phyloP scores from a whole-genome alignment of 495 filamentous ascomycete species.

The Cercophora newfieldiana region DNA sequence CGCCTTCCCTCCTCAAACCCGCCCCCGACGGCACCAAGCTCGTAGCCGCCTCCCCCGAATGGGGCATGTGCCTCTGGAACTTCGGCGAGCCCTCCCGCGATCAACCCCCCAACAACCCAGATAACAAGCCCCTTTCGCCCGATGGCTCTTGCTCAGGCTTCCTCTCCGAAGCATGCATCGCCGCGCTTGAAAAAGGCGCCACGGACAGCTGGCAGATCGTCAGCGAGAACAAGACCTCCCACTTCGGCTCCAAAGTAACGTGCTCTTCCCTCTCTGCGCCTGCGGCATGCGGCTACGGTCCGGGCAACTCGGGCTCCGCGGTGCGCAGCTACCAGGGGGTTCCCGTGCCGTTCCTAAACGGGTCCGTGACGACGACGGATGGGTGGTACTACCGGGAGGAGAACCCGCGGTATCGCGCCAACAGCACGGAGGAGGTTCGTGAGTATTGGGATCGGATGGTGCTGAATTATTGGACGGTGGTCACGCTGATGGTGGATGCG shows the following conservation, averaged over 20 bases:
- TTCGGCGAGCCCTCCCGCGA: slow-evolving; percentile 2
- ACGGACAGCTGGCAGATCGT: not conserved
- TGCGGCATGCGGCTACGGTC: not conserved
- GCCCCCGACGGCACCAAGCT: slow-evolving; percentile 1
- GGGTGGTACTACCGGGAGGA: not conserved
- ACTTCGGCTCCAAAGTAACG: not conserved
- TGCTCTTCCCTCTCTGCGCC: not conserved
- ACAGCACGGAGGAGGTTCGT: slow-evolving; percentile 8
- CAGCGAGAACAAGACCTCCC: not conserved
- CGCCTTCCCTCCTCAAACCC: not conserved
- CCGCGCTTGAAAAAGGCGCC: not conserved
- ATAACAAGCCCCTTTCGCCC: slow-evolving; percentile 8
- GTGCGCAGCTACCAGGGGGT: not conserved
- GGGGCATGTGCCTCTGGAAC: slow-evolving; percentile 21
- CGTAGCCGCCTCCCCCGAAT: slow-evolving; percentile 10
- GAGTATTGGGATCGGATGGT: slow-evolving; percentile 16
- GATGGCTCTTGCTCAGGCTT: not conserved
- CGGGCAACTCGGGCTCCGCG: not conserved
- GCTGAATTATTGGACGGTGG: slow-evolving; percentile 10
- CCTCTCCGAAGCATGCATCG: not conserved
- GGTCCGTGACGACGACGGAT: not conserved
- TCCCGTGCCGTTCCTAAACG: not conserved
- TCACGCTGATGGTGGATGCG: slow-evolving; percentile 15
- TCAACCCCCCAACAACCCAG: slow-evolving; percentile 8
- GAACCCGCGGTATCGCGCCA: not conserved